Percentiles rank a stretch among this genome's conserved stretches.
These are phyloP conservation scores for Candida rishiriensis DNA, from an alignment of 805 yeast species.

Conservation along the genomic window DNA sequence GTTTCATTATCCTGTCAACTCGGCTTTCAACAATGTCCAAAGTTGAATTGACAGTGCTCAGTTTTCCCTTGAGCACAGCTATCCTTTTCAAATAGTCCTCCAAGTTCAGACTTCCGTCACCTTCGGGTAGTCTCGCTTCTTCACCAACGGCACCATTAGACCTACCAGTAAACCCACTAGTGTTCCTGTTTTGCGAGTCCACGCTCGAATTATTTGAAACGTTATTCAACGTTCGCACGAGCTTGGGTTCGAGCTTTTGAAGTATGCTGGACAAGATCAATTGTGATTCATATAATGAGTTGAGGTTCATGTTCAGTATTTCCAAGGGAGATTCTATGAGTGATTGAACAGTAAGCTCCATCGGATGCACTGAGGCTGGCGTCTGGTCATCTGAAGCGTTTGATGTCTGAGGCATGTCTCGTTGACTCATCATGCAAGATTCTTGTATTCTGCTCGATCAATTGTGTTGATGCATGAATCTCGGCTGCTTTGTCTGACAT, in stretches of 20 bases:
- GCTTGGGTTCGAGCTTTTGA: conserved; percentile 33
- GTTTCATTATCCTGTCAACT: conserved; percentile 25
- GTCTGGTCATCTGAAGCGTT: background rate
- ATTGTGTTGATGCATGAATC: too few relatives aligned
- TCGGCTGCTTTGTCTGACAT: background rate
- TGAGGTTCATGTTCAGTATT: conserved; percentile 43
- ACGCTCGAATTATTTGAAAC: background rate
- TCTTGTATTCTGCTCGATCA: too few relatives aligned
- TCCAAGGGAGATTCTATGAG: conserved; percentile 53
- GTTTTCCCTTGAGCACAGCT: conserved; percentile 17
- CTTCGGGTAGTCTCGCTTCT: conserved; percentile 15
- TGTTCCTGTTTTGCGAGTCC: background rate
- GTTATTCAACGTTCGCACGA: conserved; percentile 18
- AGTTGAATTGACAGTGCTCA: conserved; percentile 22
- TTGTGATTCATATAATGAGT: conserved; percentile 53
- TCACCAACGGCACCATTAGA: conserved; percentile 2
- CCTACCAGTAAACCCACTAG: background rate
- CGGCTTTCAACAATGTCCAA: conserved; percentile 35
- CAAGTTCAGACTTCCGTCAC: conserved; percentile 11
- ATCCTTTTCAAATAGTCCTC: conserved; percentile 23
- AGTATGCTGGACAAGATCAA: conserved; percentile 47
- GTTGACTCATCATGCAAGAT: too few relatives aligned
- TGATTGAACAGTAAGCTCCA: conserved; percentile 55
- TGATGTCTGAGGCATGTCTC: too few relatives aligned
- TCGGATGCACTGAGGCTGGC: conserved; percentile 44